Conservation (phyloP, 768 basidiomycete genomes). For the Tephrocybe sp. region DNA sequence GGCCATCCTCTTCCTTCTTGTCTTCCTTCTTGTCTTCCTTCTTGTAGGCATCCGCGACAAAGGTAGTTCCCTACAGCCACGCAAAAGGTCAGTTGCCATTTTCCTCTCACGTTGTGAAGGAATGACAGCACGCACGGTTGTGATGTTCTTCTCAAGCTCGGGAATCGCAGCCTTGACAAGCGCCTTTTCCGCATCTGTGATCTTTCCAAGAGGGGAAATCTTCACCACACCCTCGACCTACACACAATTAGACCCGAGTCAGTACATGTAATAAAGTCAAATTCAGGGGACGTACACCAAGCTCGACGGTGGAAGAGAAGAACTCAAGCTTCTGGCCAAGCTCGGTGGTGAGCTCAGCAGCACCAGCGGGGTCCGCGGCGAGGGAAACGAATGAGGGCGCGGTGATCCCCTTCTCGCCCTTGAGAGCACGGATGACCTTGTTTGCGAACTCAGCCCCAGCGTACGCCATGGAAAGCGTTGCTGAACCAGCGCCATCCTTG, state of each 20-base stretch:
- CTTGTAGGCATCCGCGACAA: constrained; percentile 36
- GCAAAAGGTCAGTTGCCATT: background rate
- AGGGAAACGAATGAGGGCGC: constrained; percentile 85
- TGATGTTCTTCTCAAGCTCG: constrained; percentile 74
- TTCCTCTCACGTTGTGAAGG: background rate
- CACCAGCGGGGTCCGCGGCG: constrained; percentile 67
- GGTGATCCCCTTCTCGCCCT: constrained; percentile 86
- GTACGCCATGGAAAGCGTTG: constrained; percentile 96
- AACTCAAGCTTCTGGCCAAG: constrained; percentile 76
- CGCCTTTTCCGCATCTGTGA: constrained; percentile 70
- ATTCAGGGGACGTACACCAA: constrained; percentile 60
- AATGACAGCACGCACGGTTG: constrained; percentile 46
- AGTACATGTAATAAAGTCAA: background rate
- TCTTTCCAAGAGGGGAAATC: constrained; percentile 76
- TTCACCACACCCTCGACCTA: constrained; percentile 80
- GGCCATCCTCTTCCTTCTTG: constrained; percentile 23
- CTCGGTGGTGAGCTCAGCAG: constrained; percentile 73
- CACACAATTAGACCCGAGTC: background rate
- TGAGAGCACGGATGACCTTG: constrained; percentile 81
- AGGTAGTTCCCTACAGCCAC: constrained; percentile 32
- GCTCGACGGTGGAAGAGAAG: constrained; percentile 88
- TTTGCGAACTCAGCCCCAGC: constrained; percentile 89
- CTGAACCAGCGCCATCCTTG: constrained; percentile 91
- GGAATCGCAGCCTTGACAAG: constrained; percentile 81
- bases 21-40: constrained; percentile 29